These are phyloP conservation scores for Russula abietina DNA, from an alignment of 768 basidiomycete species.

Conservation along the genomic window DNA sequence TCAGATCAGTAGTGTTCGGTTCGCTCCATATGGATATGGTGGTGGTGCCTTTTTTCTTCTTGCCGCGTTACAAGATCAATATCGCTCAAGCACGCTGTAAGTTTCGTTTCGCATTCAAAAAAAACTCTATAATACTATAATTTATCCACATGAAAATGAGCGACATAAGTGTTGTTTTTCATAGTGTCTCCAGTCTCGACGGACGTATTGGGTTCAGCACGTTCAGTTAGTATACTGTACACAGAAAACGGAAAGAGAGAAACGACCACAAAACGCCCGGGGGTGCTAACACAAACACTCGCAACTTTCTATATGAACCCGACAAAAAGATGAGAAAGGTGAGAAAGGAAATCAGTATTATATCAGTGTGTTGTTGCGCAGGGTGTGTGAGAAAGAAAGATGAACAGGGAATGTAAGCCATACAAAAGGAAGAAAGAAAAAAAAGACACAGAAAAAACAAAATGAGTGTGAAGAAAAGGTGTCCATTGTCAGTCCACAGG, in stretches of 20 bases:
- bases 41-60: too few species aligned
- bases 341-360: not conserved
- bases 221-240: not conserved
- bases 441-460: too few species aligned
- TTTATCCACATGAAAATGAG: not conserved
- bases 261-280: not conserved
- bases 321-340: not conserved
- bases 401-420: not conserved
- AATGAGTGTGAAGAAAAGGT: not conserved
- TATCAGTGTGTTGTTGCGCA: constrained; percentile 7
- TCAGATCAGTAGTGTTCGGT: too few species aligned
- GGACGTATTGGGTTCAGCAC: not conserved
- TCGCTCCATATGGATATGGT: too few species aligned
- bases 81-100: too few species aligned
- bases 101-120: too few species aligned
- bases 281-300: not conserved
- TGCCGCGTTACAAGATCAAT: too few species aligned
- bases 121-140: too few species aligned
- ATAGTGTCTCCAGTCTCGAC: not conserved
- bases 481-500: constrained; percentile 42
- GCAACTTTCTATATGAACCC: not conserved
- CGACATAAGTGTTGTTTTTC: not conserved
- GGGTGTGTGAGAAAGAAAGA: too few species aligned
- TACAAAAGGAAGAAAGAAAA: not conserved
- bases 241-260: not conserved